phyloP scores from a whole-genome alignment of 1,139 yeast species.

The Suhomyces wounanorum region DNA sequence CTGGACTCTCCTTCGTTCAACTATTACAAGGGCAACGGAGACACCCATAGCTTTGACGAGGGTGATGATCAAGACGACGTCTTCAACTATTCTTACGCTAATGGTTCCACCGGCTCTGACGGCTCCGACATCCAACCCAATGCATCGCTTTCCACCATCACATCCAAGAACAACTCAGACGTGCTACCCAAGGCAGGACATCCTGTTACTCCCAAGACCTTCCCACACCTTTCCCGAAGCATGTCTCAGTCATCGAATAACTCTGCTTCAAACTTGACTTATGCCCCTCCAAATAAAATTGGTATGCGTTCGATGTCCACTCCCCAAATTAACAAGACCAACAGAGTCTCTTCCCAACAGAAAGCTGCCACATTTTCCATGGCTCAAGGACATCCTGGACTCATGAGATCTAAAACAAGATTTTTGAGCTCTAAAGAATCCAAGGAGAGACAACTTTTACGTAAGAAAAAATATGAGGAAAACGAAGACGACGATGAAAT shows the following conservation, averaged over 20 bases:
- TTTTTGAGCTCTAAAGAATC: constrained; percentile 39
- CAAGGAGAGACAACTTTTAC: constrained; percentile 40
- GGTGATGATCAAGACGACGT: constrained; percentile 13
- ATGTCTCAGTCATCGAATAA: constrained; percentile 5
- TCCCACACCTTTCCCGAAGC: constrained; percentile 2
- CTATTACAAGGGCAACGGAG: constrained; percentile 13
- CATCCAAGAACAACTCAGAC: constrained; percentile 17
- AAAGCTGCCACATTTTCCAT: constrained; percentile 8
- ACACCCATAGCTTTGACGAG: constrained; percentile 14
- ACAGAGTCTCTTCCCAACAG: not conserved
- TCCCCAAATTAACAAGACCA: constrained; percentile 6
- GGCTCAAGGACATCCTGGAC: constrained; percentile 3
- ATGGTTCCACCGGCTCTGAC: not conserved
- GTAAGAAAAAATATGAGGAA: constrained; percentile 48
- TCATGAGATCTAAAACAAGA: constrained; percentile 36
- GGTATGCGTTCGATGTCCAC: constrained; percentile 5
- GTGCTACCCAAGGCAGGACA: constrained; percentile 3
- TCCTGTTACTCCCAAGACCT: not conserved
- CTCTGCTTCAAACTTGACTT: constrained; percentile 9
- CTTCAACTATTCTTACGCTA: constrained; percentile 6
- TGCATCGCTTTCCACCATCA: constrained; percentile 29
- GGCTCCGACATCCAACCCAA: constrained; percentile 8
- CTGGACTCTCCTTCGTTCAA: constrained; percentile 25
- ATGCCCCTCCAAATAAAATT: constrained; percentile 4
- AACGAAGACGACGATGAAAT: constrained; percentile 48